A percentile compares a stretch with the other conserved stretches of the same genome.
phyloP scores from a whole-genome alignment of 257 asterid genomes.

The Solanum chiquidenum region DNA sequence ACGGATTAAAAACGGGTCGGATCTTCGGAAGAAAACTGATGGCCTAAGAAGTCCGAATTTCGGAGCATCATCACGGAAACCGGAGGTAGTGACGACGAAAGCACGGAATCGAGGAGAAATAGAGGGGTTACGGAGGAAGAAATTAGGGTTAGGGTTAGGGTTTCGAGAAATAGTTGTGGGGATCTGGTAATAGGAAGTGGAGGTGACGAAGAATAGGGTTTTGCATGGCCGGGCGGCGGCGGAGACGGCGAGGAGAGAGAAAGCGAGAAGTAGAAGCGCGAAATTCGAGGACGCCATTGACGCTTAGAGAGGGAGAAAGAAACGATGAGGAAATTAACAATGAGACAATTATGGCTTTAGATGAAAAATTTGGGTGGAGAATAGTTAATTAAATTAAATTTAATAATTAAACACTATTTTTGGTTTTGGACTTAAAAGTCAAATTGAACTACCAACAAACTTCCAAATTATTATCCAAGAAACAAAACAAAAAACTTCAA shows the following conservation, averaged over 20 bases:
- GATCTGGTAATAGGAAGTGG: slow-evolving; percentile 1
- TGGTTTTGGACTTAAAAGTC: not conserved
- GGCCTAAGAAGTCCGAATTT: slow-evolving; percentile 6
- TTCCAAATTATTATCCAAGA: not conserved
- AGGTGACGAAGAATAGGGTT: not conserved
- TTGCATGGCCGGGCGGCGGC: not conserved
- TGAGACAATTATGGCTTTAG: not conserved
- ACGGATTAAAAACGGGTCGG: slow-evolving; percentile 1
- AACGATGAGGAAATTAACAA: not conserved
- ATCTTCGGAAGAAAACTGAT: slow-evolving; percentile 8
- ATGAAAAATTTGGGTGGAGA: not conserved
- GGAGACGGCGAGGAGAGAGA: not conserved
- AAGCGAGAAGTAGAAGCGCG: not conserved
- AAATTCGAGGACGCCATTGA: not conserved
- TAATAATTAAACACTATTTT: not conserved
- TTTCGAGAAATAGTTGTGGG: not conserved
- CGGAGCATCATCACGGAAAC: slow-evolving; percentile 1
- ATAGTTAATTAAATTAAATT: not conserved
- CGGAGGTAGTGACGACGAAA: slow-evolving; percentile 35
- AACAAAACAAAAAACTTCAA: not conserved
- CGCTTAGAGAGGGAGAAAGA: not conserved
- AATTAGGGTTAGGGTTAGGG: not conserved
- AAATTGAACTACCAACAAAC: not conserved
- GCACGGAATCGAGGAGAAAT: slow-evolving; percentile 30
- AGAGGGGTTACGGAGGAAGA: slow-evolving; percentile 3